phyloP scores from a whole-genome alignment of 1,284 basidiomycete genomes.

The Tylopilus orsonianus region DNA sequence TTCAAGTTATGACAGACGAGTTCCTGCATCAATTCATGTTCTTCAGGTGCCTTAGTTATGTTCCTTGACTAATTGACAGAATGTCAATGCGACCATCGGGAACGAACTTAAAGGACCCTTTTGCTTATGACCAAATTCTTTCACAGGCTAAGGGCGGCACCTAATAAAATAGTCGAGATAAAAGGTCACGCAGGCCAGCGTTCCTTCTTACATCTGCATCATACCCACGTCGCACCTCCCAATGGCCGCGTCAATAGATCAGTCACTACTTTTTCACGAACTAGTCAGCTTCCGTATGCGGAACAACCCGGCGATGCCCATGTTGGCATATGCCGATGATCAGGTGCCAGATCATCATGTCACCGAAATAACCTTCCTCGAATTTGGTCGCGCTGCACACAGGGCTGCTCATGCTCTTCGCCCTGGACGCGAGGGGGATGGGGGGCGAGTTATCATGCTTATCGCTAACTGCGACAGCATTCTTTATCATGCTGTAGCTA shows the following conservation, averaged over 20 bases:
- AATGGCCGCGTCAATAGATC: conserved; percentile 6
- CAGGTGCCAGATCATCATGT: neutral
- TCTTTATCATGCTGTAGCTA: conserved; percentile 26
- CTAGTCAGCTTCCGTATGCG: conserved; percentile 22
- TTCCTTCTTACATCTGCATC: neutral
- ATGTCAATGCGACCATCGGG: neutral
- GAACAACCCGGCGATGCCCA: conserved; percentile 17
- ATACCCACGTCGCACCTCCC: neutral
- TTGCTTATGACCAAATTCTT: too few relatives aligned
- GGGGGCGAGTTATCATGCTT: conserved; percentile 28
- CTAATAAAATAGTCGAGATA: neutral
- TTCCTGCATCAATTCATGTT: too few relatives aligned
- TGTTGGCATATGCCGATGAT: conserved; percentile 19
- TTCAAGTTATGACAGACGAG: too few relatives aligned
- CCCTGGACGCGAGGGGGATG: conserved; percentile 13
- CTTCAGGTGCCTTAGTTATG: too few relatives aligned
- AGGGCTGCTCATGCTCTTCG: conserved; percentile 21
- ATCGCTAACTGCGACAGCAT: conserved; percentile 32
- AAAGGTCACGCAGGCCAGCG: neutral
- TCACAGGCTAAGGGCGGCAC: too few relatives aligned
- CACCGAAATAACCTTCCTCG: conserved; percentile 22
- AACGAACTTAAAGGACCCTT: neutral
- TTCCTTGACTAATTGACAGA: too few relatives aligned
- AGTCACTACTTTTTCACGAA: conserved; percentile 14
- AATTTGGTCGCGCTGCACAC: conserved; percentile 32